Conservation (phyloP, 2,329 filamentous ascomycete species). For the Botryotinia narcissicola region DNA sequence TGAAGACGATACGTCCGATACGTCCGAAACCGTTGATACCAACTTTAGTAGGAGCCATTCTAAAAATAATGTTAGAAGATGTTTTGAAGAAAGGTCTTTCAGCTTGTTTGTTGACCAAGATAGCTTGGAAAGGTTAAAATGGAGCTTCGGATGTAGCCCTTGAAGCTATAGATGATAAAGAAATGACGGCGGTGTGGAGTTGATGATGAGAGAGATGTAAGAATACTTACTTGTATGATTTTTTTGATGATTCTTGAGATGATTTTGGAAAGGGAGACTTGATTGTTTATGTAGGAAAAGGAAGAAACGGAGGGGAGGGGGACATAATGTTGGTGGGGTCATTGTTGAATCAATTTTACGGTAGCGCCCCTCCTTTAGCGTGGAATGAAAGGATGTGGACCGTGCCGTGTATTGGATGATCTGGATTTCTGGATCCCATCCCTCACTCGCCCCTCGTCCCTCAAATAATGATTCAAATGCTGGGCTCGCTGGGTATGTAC, state of each 20-base stretch:
- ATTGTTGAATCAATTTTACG: conserved; percentile 21
- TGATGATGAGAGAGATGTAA: not conserved
- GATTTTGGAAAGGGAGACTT: conserved; percentile 12
- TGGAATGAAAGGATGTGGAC: conserved; percentile 4
- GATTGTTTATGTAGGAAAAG: conserved; percentile 26
- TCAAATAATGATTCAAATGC: not conserved
- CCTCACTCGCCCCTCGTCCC: not conserved
- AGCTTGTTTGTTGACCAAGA: conserved; percentile 23
- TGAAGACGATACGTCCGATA: conserved; percentile 99
- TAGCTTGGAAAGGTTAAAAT: conserved; percentile 9
- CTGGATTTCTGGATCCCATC: not conserved
- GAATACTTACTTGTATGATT: conserved; percentile 27
- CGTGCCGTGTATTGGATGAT: conserved; percentile 2
- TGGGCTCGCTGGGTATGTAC: not conserved
- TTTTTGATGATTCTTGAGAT: conserved; percentile 19
- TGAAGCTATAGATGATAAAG: not conserved
- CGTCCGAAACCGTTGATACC: conserved; percentile 99
- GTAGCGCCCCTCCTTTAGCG: conserved; percentile 22
- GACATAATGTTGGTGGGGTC: conserved; percentile 23
- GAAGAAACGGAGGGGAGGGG: conserved; percentile 23
- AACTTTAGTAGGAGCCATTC: conserved; percentile 65
- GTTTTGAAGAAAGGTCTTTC: not conserved
- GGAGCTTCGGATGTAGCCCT: conserved; percentile 6
- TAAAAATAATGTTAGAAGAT: conserved; percentile 34
- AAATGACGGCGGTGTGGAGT: not conserved